phyloP scores from a whole-genome alignment of 495 filamentous ascomycete species.

The Penicillium taxi region DNA sequence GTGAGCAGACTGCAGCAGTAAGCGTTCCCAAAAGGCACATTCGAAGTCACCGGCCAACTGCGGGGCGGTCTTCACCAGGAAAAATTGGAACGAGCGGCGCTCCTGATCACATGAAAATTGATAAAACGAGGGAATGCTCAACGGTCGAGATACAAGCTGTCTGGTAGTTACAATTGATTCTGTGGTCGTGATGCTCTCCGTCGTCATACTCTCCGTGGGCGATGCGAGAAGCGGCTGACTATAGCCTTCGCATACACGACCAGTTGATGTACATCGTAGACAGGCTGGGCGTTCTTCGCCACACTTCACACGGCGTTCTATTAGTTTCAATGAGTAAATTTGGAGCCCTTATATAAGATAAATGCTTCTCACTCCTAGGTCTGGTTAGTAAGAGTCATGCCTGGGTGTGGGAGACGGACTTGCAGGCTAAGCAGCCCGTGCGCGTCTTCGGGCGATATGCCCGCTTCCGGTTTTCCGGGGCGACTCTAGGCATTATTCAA shows the following conservation, averaged over 20 bases:
- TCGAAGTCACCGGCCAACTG: slow-evolving; percentile 57
- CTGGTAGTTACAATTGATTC: not conserved
- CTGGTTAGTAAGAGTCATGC: not conserved
- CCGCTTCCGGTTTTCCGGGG: slow-evolving; percentile 1
- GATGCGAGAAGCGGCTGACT: not conserved
- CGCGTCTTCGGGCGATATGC: slow-evolving; percentile 4
- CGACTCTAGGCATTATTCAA: slow-evolving; percentile 4
- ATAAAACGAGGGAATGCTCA: not conserved
- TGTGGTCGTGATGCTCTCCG: not conserved
- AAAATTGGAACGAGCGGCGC: slow-evolving; percentile 50
- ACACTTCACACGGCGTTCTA: slow-evolving; percentile 6
- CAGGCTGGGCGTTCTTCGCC: slow-evolving; percentile 3
- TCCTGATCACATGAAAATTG: slow-evolving; percentile 4
- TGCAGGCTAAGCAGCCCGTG: slow-evolving; percentile 7
- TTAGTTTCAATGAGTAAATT: slow-evolving; percentile 1
- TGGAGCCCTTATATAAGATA: not conserved
- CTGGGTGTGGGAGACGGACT: not conserved
- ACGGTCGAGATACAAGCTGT: not conserved
- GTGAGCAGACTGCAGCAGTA: slow-evolving; percentile 49
- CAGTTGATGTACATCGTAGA: slow-evolving; percentile 3
- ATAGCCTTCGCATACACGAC: slow-evolving; percentile 3
- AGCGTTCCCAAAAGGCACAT: slow-evolving; percentile 51
- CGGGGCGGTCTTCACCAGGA: slow-evolving; percentile 48
- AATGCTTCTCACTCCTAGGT: slow-evolving; percentile 4
- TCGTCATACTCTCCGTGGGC: not conserved